Conservation (phyloP, 169 alveolate genomes). For the Eimeria zaria region DNA sequence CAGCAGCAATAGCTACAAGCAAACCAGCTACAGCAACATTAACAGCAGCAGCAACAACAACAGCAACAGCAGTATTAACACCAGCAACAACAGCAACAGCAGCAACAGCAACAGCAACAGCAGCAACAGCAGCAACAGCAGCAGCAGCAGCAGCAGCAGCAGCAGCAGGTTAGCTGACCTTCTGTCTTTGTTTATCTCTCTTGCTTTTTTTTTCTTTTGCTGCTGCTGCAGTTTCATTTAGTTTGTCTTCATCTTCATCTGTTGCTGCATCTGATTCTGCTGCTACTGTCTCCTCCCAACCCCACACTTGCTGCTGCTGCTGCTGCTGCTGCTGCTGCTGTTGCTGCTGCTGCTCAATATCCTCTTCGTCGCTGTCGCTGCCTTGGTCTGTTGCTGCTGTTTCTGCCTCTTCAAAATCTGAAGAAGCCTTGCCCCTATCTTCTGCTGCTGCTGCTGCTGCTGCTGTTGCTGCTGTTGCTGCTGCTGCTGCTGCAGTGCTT, state of each 20-base stretch:
- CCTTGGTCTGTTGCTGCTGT: not conserved
- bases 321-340: conserved; percentile 38
- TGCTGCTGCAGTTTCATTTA: not conserved
- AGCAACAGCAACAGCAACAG: not conserved
- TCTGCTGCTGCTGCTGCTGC: conserved; percentile 2
- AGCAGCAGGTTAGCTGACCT: not conserved
- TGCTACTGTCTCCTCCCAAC: conserved; percentile 25
- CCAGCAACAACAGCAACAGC: too few species aligned
- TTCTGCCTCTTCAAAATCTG: not conserved
- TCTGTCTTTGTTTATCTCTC: not conserved
- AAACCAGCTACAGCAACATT: not conserved
- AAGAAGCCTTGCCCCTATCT: not conserved
- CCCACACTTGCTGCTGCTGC: conserved; percentile 38
- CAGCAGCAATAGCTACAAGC: too few species aligned
- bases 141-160: not conserved
- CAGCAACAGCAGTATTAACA: too few species aligned
- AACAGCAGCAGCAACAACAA: not conserved
- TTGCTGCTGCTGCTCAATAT: not conserved
- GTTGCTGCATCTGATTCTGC: not conserved
- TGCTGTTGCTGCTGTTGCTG: not conserved
- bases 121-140: conserved; percentile 15
- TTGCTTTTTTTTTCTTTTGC: conserved; percentile 41
- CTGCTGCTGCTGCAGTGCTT: too few species aligned
- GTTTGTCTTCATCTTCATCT: not conserved
- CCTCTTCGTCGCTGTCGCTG: conserved; percentile 11